Conservation (phyloP, 352 stramenopile genomes). For the Globisporangium canariense region DNA sequence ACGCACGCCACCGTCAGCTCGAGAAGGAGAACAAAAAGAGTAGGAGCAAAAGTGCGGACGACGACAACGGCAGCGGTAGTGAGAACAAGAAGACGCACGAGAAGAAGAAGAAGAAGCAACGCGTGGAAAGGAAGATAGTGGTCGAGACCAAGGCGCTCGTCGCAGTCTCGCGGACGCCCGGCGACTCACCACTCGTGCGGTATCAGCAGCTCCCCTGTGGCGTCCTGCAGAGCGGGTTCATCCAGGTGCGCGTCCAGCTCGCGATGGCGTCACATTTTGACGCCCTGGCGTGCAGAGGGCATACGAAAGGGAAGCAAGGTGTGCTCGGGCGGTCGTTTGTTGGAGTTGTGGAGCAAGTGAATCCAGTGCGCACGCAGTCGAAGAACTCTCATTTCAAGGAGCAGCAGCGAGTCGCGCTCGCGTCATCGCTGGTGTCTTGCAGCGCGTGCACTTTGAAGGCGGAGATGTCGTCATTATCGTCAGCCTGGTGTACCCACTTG, state of each 20-base stretch:
- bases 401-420: conserved; percentile 20
- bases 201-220: conserved; percentile 28
- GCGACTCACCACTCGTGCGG: conserved; percentile 6
- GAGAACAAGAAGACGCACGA: not conserved
- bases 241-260: conserved; percentile 33
- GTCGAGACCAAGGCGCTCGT: conserved; percentile 31
- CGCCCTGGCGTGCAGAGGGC: conserved; percentile 27
- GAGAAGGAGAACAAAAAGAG: conserved; percentile 4
- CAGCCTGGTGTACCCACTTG: not conserved
- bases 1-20: not conserved
- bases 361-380: not conserved
- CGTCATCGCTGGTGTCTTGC: conserved; percentile 21
- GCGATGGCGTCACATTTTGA: conserved; percentile 35
- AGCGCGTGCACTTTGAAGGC: not conserved
- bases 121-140: not conserved
- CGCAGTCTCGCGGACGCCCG: conserved; percentile 23
- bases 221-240: conserved; percentile 19
- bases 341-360: conserved; percentile 28
- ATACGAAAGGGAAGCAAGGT: conserved; percentile 32
- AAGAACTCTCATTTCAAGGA: not conserved
- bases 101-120: conserved; percentile 1
- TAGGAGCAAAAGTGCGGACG: not conserved
- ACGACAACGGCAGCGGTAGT: not conserved
- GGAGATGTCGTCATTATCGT: not conserved
- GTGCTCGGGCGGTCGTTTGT: conserved; percentile 43